phyloP scores from a whole-genome alignment of 129 eudicot species.

The Oenanthe sinensis region DNA sequence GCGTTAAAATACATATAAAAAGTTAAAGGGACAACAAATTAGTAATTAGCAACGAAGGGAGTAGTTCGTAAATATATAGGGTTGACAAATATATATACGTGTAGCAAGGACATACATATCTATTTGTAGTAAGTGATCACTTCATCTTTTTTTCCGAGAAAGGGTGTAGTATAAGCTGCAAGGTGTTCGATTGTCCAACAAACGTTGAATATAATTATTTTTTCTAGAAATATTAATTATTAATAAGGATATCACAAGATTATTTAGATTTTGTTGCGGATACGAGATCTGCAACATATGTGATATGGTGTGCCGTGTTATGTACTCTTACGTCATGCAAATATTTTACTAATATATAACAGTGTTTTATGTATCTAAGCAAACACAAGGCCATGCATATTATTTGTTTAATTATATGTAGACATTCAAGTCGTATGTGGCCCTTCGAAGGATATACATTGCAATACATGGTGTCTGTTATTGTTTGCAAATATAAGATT shows the following conservation, averaged over 20 bases:
- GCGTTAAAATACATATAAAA: no score
- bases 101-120: not conserved
- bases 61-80: not conserved
- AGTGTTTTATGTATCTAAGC: not conserved
- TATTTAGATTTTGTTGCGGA: not conserved
- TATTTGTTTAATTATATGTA: not conserved
- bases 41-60: no score
- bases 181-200: not conserved
- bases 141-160: no score
- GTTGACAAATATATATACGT: not conserved
- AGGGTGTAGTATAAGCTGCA: not conserved
- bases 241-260: not conserved
- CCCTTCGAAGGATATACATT: no score
- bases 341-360: not conserved
- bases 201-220: not conserved
- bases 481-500: no score
- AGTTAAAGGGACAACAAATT: no score
- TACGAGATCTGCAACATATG: not conserved
- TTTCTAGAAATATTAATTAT: not conserved
- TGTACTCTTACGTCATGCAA: not conserved
- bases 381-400: not conserved
- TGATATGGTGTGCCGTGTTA: not conserved
- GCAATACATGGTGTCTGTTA: no score
- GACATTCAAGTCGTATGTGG: not conserved
- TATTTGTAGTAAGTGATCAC: not conserved